Evolutionary conservation across 2,329 filamentous ascomycete species (phyloP), one percentile per base, ranked within the genome.

Genomic region (Pseudofabraea citricarpa): DNA sequence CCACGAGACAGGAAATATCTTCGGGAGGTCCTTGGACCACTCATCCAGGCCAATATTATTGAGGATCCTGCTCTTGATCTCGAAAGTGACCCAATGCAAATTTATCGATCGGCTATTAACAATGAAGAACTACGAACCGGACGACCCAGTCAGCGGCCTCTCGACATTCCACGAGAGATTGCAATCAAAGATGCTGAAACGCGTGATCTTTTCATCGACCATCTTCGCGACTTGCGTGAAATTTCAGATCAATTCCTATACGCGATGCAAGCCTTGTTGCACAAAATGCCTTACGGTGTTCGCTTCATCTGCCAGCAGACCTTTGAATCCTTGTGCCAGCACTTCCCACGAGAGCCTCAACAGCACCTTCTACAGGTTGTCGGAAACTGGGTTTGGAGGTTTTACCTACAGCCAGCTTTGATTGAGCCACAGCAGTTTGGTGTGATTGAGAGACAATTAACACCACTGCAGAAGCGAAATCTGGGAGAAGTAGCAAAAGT

Each of bases 151-250:
- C 79, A 78, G 39, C 79, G 93, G 49, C 86, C 83, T 24, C 80
- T 88, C 12, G 90, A 96, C 54, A 84, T 98, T 24, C 85, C 89
- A 1, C 81, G 90, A 49, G 93, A 98, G 62, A 76, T 94, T 54
- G 93, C 93, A n/a, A 96, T 98, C 62, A 85, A 90, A 54, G 93
- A 98, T 58, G 85, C 85, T 1, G 93, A 98, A 65, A 97, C 93
- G 1, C 81, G 91, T 56, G 83, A 86, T 47, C 83, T 90, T 20
- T 98, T 98, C 63, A 95, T 98, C 45, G 86, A 93, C 58, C 90
- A 98, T 60, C 74, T 98, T 35, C 87, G 94, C 56, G 91, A 97
- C 60, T 79, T 98, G 42, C 80, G 93, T 41, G 93, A 97, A 63
- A 93, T 98, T 52, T 90, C 87, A 40, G 90, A 97, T 60, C 89